Evolutionary conservation across 257 asterid genomes (phyloP).

Genomic region (Solanum chilense): DNA sequence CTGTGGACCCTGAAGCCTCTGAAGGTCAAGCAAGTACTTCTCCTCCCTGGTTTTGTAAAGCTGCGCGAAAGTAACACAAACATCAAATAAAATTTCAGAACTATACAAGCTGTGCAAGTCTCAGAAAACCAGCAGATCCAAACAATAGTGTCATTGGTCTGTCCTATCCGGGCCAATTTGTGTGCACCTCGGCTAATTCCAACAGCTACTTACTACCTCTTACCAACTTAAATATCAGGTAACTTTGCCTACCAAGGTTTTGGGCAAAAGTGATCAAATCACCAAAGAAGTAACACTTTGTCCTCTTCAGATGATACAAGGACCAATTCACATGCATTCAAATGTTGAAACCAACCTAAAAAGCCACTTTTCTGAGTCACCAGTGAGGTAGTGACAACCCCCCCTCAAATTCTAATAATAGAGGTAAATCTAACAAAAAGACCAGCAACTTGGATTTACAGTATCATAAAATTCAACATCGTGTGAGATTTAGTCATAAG

Average conservation of each 20-base stretch:
- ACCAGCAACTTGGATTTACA: not conserved
- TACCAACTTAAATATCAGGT: not conserved
- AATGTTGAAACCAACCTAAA: not conserved
- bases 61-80: slow-evolving; percentile 29
- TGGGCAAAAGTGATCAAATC: not conserved
- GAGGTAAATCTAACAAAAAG: not conserved
- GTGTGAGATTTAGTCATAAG: not conserved
- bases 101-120: not conserved
- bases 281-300: not conserved
- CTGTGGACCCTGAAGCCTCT: slow-evolving; percentile 82
- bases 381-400: not conserved
- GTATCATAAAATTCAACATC: not conserved
- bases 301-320: not conserved
- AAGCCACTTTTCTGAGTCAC: not conserved
- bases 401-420: not conserved
- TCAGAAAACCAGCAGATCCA: not conserved
- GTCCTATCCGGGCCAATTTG: not conserved
- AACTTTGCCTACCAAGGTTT: not conserved
- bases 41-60: slow-evolving; percentile 86
- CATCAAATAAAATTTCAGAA: not conserved
- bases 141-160: not conserved
- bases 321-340: not conserved
- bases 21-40: slow-evolving; percentile 80
- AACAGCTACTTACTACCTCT: not conserved
- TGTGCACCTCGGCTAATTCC: not conserved